These are phyloP conservation scores for Stephania japonica DNA, from an alignment of 164 flowering plant species.

Conservation along the genomic window DNA sequence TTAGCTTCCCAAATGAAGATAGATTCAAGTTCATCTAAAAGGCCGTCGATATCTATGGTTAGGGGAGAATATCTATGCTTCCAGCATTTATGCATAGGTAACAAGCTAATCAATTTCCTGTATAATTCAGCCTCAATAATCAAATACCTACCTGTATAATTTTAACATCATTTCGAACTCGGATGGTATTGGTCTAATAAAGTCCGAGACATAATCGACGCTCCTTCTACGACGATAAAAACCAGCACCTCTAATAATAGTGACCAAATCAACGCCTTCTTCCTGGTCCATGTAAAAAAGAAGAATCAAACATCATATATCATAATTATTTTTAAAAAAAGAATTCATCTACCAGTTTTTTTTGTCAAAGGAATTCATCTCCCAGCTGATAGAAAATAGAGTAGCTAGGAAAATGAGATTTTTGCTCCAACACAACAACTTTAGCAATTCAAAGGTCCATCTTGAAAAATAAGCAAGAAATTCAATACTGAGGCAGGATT, in stretches of 20 bases:
- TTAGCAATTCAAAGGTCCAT: neutral
- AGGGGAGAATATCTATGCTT: neutral
- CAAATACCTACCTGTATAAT: conserved; percentile 36
- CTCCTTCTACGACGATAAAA: conserved; percentile 51
- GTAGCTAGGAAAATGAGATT: neutral
- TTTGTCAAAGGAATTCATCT: neutral
- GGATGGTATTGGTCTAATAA: conserved; percentile 39
- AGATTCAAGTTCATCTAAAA: neutral
- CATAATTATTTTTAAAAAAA: neutral
- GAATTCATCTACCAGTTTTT: neutral
- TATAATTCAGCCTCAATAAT: neutral
- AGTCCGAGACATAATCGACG: conserved; percentile 47
- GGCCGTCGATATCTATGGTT: neutral
- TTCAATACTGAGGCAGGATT: no score
- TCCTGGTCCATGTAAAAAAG: conserved; percentile 36
- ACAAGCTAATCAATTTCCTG: neutral
- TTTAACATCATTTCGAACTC: conserved; percentile 32
- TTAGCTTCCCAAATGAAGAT: neutral
- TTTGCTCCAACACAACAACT: neutral
- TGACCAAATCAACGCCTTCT: conserved; percentile 47
- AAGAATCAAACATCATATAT: neutral
- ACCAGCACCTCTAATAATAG: conserved; percentile 43
- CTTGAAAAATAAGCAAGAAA: no score
- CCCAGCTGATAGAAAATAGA: neutral
- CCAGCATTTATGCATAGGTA: neutral